Evolutionary conservation across 345 rosid genomes (phyloP).

Genomic region (Syzygium aqueum): DNA sequence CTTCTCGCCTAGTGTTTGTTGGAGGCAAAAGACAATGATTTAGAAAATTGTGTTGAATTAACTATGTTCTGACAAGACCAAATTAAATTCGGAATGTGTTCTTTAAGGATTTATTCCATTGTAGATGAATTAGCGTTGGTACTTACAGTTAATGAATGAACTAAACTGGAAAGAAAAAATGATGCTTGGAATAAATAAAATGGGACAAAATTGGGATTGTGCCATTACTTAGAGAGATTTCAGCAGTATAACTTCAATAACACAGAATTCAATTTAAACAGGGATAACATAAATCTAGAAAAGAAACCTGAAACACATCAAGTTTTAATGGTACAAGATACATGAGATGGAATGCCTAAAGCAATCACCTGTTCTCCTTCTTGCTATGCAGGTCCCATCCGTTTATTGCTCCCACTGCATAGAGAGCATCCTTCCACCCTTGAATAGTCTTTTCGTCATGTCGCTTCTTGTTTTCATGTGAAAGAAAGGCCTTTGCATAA

Average conservation of each 20-base stretch:
- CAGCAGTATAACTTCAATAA: background rate
- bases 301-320: background rate
- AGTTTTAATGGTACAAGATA: background rate
- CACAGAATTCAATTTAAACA: background rate
- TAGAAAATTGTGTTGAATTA: background rate
- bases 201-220: background rate
- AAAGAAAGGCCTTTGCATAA: background rate
- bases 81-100: rapidly evolving
- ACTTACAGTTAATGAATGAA: rapidly evolving
- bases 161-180: rapidly evolving
- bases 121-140: background rate
- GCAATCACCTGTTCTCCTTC: background rate
- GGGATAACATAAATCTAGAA: too few species aligned
- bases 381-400: background rate
- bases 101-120: background rate
- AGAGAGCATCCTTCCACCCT: background rate
- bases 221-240: rapidly evolving
- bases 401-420: too few species aligned
- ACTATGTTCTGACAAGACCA: background rate
- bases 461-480: background rate
- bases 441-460: background rate
- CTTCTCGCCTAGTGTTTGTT: background rate
- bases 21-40: rapidly evolving
- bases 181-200: background rate
- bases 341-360: background rate